Base-by-base conservation (phyloP, 139 green algal genomes). In the Tetradesmus lagerheimii region DNA sequence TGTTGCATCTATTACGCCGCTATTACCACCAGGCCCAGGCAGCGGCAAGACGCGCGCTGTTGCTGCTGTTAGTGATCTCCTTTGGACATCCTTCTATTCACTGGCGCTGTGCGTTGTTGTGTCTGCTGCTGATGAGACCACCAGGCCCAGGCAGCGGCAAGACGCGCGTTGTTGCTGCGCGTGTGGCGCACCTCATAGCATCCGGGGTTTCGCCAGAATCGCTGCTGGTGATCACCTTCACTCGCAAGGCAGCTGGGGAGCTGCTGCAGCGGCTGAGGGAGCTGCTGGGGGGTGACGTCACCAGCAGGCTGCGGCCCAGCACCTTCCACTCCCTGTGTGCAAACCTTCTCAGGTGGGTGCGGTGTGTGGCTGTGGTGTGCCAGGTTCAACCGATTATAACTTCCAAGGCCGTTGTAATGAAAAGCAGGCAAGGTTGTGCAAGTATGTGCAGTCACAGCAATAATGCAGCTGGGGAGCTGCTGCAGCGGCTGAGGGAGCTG, bases 21-120 rank as follows among this genome's bases (percentile, higher is more conserved):
- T n/a, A n/a, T n/a, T n/a, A n/a, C n/a, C n/a, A n/a, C n/a, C n/a
- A n/a, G 91, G 96, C 2, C 94, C 95, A 1, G 95, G 96, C 35
- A 96, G 93, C 80, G 96, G 96, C 82, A 97, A 98, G 89, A 98
- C 96, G 71, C 92, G 93, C 18, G 94, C 96, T 50, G 93, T 98
- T 29, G 95, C 94, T 2, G 76, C 90, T 8, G 92, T 96, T 16
- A 92, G 12, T 85, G 11, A 29, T 29, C 18, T 29, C 37, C 35
- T 27, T 45, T n/a, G 11, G 9, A 35, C 34, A 47, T 45, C 8
- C 34, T 9, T 43, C 37, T n/a, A 6, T 16, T 14, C 5, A 1
- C 11, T 75, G 74, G 31, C 29, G 71, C 0, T 85, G 47, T 76
- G 43, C 41, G 71, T 5, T 16, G 53, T n/a, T 35, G 62, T 57